A percentile compares a stretch with the other conserved stretches of the same genome.
Evolutionary conservation across 306 rosid species (phyloP).

Genomic region (Prunus kanzakura): DNA sequence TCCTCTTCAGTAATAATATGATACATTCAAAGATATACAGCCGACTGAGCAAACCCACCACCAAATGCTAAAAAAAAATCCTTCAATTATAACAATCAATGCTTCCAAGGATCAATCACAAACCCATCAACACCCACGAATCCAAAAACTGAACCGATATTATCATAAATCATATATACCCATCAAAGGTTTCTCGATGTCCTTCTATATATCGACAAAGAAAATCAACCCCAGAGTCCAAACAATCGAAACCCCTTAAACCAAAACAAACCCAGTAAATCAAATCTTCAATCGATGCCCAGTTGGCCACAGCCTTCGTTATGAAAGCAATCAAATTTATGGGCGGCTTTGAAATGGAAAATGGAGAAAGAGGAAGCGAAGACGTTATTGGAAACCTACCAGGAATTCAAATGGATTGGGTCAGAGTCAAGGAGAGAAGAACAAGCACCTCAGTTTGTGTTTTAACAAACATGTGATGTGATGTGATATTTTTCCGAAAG

Average conservation of each 20-base stretch:
- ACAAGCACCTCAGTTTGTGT: slow-evolving; percentile 10
- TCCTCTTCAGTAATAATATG: slow-evolving; percentile 34
- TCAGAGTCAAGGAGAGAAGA: slow-evolving; percentile 35
- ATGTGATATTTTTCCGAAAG: neutral
- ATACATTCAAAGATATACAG: slow-evolving; percentile 61
- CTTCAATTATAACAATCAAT: slow-evolving; percentile 18
- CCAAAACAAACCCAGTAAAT: neutral
- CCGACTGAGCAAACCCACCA: slow-evolving; percentile 16
- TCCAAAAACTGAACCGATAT: neutral
- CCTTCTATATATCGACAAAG: neutral
- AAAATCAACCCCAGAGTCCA: neutral
- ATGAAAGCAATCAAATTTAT: neutral
- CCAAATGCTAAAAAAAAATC: neutral
- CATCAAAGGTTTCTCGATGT: neutral
- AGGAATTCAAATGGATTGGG: neutral
- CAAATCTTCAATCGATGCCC: neutral
- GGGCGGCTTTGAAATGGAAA: neutral
- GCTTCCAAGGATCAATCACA: slow-evolving; percentile 21
- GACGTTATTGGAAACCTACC: slow-evolving; percentile 10
- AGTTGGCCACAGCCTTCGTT: neutral
- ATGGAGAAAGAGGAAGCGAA: neutral
- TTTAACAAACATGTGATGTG: neutral
- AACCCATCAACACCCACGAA: slow-evolving; percentile 3
- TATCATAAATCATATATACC: neutral
- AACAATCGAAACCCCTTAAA: neutral